Percentiles rank a stretch among this genome's conserved stretches.
phyloP scores from a whole-genome alignment of 2,329 filamentous ascomycete genomes.

The Diaporthe humulicola region DNA sequence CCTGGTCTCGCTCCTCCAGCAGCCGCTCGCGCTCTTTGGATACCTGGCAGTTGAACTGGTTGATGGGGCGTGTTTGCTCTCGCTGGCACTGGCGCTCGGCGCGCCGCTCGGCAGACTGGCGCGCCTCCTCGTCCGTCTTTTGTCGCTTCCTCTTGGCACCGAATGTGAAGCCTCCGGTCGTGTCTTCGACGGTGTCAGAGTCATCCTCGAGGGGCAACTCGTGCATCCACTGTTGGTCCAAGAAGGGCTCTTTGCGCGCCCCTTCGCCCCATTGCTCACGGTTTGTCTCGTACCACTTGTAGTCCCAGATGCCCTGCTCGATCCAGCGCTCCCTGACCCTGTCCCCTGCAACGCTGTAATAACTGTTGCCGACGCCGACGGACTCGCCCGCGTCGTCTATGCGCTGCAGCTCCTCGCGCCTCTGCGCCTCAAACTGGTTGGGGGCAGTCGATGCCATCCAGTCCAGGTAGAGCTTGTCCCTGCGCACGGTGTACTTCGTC shows the following conservation, averaged over 20 bases:
- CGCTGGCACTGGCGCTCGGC: neutral
- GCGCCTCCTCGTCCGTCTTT: slow-evolving; percentile 1
- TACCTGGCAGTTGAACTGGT: slow-evolving; percentile 7
- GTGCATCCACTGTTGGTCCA: slow-evolving; percentile 1
- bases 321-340: slow-evolving; percentile 41
- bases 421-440: neutral
- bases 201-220: neutral
- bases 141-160: neutral
- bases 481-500: neutral
- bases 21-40: neutral
- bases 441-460: neutral
- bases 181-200: neutral
- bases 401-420: neutral
- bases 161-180: neutral
- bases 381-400: neutral
- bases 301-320: slow-evolving; percentile 43
- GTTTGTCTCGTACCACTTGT: slow-evolving; percentile 35
- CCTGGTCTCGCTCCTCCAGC: neutral
- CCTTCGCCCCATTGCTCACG: neutral
- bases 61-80: neutral
- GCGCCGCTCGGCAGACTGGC: neutral
- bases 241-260: neutral
- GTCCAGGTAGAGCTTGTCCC: neutral
- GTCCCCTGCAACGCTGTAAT: neutral
- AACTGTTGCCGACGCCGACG: neutral